Evolutionary conservation across 805 yeast genomes (phyloP).

Genomic region (Cyberlindnera mycetangii): DNA sequence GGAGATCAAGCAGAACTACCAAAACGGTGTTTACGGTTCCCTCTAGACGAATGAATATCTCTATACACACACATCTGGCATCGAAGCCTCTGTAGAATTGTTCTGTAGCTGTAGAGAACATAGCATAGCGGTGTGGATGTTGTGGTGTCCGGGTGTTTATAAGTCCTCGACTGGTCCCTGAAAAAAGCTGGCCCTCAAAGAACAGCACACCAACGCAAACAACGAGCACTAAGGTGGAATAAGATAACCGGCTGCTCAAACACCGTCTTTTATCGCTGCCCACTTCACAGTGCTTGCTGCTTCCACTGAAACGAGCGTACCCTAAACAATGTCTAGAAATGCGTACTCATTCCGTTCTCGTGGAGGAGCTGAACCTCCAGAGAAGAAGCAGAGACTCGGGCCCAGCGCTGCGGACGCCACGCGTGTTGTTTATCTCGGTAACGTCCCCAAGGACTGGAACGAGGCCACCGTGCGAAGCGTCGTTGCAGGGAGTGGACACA

Average conservation of each 20-base stretch:
- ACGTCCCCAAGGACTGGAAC: conserved; percentile 71
- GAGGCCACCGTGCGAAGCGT: conserved; percentile 58
- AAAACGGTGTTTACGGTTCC: conserved; percentile 28
- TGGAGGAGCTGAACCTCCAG: conserved; percentile 17
- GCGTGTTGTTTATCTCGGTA: conserved; percentile 55
- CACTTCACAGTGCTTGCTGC: too few species aligned
- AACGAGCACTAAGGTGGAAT: background rate
- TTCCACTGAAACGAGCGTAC: background rate
- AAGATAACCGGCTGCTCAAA: too few species aligned
- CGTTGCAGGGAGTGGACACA: conserved; percentile 70
- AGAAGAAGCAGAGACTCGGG: conserved; percentile 12
- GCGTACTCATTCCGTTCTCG: conserved; percentile 17
- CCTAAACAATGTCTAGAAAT: conserved; percentile 16
- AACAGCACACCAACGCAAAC: background rate
- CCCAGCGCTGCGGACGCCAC: conserved; percentile 12
- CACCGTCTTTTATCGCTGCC: too few species aligned
- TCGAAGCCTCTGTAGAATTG: too few species aligned
- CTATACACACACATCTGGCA: too few species aligned
- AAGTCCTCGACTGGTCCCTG: background rate
- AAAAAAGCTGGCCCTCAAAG: background rate
- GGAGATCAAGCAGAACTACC: conserved; percentile 28
- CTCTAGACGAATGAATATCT: too few species aligned
- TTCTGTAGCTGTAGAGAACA: background rate
- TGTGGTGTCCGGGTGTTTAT: background rate
- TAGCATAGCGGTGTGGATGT: too few species aligned